phyloP scores from a whole-genome alignment of 768 basidiomycete species.

The Russula brevipes region DNA sequence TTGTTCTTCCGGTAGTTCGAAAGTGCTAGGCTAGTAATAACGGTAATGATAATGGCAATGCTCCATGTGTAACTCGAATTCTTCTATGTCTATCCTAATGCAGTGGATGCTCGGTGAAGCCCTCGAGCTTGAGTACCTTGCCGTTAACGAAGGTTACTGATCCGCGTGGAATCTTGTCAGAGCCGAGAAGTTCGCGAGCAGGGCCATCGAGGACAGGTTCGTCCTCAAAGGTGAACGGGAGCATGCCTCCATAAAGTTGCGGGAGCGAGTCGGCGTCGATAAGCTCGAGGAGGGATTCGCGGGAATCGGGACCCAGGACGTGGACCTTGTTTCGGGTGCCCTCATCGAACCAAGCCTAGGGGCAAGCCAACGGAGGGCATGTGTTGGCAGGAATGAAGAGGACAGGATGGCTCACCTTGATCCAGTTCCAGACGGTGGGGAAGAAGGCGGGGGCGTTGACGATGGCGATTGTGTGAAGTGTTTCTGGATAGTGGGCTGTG shows the following conservation, averaged over 20 bases:
- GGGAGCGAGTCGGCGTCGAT: constrained; percentile 53
- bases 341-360: constrained; percentile 73
- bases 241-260: constrained; percentile 63
- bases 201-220: constrained; percentile 60
- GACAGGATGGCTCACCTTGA: constrained; percentile 47
- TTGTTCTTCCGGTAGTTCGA: background rate
- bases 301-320: constrained; percentile 60
- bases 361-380: background rate
- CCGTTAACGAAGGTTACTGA: constrained; percentile 49
- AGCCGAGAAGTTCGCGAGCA: constrained; percentile 41
- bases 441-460: constrained; percentile 83
- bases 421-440: constrained; percentile 78
- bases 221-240: constrained; percentile 67
- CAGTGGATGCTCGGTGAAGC: background rate
- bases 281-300: constrained; percentile 46
- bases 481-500: constrained; percentile 80
- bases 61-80: background rate
- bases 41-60: constrained; percentile 1
- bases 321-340: constrained; percentile 73
- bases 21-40: background rate
- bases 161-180: constrained; percentile 49
- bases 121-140: constrained; percentile 28
- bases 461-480: constrained; percentile 57
- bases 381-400: background rate
- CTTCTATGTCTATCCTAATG: background rate